Evolutionary conservation across 83 land plant species (phyloP).

Genomic region (Picea engelmannii): DNA sequence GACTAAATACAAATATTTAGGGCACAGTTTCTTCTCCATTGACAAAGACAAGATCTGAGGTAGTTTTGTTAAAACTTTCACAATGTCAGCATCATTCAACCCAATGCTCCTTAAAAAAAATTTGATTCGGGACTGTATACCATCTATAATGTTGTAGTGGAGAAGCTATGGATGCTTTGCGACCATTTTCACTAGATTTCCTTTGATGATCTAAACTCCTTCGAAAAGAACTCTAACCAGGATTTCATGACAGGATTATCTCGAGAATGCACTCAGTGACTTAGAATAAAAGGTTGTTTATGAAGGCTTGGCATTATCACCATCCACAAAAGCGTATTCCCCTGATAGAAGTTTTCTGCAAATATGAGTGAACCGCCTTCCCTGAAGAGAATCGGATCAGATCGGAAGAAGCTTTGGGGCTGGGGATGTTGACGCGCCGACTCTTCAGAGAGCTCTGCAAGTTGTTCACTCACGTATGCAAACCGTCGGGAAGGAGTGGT

Average conservation of each 20-base stretch:
- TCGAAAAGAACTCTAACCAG: slow-evolving; percentile 61
- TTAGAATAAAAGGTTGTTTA: background rate
- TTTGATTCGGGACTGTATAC: slow-evolving; percentile 67
- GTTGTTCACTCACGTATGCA: too few relatives aligned
- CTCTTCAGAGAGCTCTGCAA: too few relatives aligned
- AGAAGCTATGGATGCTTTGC: slow-evolving; percentile 88
- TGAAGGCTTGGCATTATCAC: background rate
- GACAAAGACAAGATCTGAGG: slow-evolving; percentile 87
- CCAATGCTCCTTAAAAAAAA: slow-evolving; percentile 79
- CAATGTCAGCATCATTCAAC: slow-evolving; percentile 63
- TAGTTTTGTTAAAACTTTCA: slow-evolving; percentile 70
- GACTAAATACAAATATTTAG: slow-evolving; percentile 69
- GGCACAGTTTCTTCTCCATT: slow-evolving; percentile 72
- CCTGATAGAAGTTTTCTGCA: background rate
- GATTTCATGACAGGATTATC: slow-evolving; percentile 29
- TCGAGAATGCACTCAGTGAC: background rate
- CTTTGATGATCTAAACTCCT: slow-evolving; percentile 72
- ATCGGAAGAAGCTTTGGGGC: too few relatives aligned
- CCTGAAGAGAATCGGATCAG: too few relatives aligned
- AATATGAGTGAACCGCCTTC: too few relatives aligned
- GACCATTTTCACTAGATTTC: slow-evolving; percentile 77
- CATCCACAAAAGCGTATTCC: background rate
- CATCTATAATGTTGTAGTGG: slow-evolving; percentile 84
- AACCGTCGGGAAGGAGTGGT: too few relatives aligned
- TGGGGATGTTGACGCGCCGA: too few relatives aligned